phyloP scores from a whole-genome alignment of 2,329 filamentous ascomycete genomes.

The Scytalidium sp. region DNA sequence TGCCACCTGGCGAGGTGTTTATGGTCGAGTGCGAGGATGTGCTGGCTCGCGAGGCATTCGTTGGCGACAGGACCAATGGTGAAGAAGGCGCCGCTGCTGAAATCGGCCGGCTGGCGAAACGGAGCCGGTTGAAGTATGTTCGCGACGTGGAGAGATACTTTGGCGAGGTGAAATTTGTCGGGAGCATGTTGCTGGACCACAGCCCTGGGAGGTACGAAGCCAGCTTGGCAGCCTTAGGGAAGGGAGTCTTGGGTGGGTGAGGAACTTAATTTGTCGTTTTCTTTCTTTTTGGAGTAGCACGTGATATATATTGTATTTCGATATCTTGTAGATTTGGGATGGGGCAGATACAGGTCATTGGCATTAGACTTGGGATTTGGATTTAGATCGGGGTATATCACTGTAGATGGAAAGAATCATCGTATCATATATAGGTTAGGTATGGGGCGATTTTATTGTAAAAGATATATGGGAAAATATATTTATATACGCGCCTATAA shows the following conservation, averaged over 20 bases:
- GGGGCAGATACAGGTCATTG: too few species aligned
- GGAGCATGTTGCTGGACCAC: constrained; percentile 73
- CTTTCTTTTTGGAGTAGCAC: too few species aligned
- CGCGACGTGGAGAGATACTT: constrained; percentile 69
- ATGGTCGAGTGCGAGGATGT: constrained; percentile 66
- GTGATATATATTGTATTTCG: too few species aligned
- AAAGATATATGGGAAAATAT: too few species aligned
- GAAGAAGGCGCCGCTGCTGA: constrained; percentile 16
- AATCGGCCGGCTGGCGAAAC: constrained; percentile 63
- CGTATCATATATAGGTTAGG: too few species aligned
- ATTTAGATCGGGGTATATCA: too few species aligned
- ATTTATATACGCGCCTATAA: too few species aligned
- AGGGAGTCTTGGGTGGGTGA: constrained; percentile 29
- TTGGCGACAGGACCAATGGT: constrained; percentile 16
- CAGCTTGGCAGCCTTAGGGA: constrained; percentile 58
- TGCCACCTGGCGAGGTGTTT: constrained; percentile 76
- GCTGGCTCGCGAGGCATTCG: constrained; percentile 64
- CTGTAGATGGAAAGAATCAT: too few species aligned
- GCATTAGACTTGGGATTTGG: too few species aligned
- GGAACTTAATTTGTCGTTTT: too few species aligned
- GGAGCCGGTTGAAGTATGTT: constrained; percentile 69
- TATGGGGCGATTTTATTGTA: too few species aligned
- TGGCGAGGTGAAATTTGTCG: constrained; percentile 67
- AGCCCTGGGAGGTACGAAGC: constrained; percentile 72
- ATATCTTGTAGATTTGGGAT: too few species aligned